Percentiles rank a stretch among this genome's conserved stretches.
These are phyloP conservation scores for Metschnikowia peoriensis DNA, from an alignment of 805 yeast genomes.

Conservation along the genomic window DNA sequence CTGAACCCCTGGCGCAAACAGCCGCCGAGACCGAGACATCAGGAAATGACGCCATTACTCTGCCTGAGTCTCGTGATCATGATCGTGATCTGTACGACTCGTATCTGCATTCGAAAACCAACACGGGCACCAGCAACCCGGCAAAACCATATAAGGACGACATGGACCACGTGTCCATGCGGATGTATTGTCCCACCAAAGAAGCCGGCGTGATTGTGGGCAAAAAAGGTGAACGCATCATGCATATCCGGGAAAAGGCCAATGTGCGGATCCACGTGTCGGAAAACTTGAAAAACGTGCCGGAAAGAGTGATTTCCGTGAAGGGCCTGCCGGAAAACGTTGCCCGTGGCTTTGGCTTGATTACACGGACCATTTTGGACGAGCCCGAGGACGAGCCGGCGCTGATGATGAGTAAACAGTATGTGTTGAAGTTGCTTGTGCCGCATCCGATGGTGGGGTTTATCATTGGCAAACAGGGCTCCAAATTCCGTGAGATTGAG, in stretches of 20 bases:
- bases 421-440: slow-evolving; percentile 58
- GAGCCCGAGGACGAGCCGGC: slow-evolving; percentile 68
- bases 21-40: too few relatives aligned
- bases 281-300: slow-evolving; percentile 67
- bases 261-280: slow-evolving; percentile 66
- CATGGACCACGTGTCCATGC: slow-evolving; percentile 61
- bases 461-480: slow-evolving; percentile 75
- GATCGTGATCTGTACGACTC: too few relatives aligned
- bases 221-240: slow-evolving; percentile 73
- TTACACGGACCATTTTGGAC: slow-evolving; percentile 61
- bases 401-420: slow-evolving; percentile 49
- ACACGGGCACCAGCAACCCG: too few relatives aligned
- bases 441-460: slow-evolving; percentile 82
- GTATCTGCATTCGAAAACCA: too few relatives aligned
- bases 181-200: slow-evolving; percentile 73
- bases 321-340: slow-evolving; percentile 75
- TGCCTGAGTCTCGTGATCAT: too few relatives aligned
- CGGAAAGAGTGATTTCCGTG: slow-evolving; percentile 72
- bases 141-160: slow-evolving; percentile 32
- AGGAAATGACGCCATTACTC: too few relatives aligned
- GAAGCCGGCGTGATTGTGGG: slow-evolving; percentile 79
- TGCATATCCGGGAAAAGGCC: slow-evolving; percentile 60
- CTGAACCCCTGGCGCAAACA: too few relatives aligned
- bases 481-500: slow-evolving; percentile 75
- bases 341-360: slow-evolving; percentile 77